Evolutionary conservation across 371 early-diverging fungal genomes (phyloP).

Genomic region (Mucor irregularis): DNA sequence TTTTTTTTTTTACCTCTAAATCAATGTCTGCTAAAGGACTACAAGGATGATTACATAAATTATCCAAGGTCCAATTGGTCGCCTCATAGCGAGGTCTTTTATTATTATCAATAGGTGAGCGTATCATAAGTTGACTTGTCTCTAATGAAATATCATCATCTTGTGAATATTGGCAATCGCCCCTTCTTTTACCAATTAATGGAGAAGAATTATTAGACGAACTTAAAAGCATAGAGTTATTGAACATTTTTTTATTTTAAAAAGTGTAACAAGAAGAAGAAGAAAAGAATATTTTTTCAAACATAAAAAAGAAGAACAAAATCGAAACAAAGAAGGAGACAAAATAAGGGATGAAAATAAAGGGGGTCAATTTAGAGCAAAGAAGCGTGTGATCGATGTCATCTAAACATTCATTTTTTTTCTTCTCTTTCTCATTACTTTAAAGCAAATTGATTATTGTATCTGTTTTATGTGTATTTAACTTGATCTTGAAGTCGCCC

Average conservation of each 20-base stretch:
- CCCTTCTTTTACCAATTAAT: conserved; percentile 15
- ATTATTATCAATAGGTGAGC: conserved; percentile 11
- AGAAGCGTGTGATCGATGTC: conserved; percentile 22
- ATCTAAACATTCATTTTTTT: neutral
- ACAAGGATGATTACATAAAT: conserved; percentile 31
- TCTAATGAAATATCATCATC: conserved; percentile 29
- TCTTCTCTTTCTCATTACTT: neutral
- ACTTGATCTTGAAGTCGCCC: too few relatives aligned
- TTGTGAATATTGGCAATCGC: too few relatives aligned
- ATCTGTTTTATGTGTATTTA: too few relatives aligned
- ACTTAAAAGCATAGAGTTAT: conserved; percentile 7
- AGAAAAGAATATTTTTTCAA: neutral
- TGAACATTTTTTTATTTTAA: too few relatives aligned
- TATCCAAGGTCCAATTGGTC: conserved; percentile 34
- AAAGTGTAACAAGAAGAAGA: neutral
- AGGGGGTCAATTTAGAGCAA: conserved; percentile 12
- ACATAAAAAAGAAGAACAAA: conserved; percentile 2
- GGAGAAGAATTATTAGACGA: too few relatives aligned
- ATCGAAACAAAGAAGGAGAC: conserved; percentile 23
- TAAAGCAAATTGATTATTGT: too few relatives aligned
- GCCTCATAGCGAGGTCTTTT: conserved; percentile 31
- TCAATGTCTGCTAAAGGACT: conserved; percentile 37
- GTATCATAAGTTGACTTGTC: conserved; percentile 32
- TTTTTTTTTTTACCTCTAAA: conserved; percentile 30
- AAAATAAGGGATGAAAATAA: conserved; percentile 25